Base-by-base conservation (phyloP, 306 rosid species). In the Cicer pinnatifidum region DNA sequence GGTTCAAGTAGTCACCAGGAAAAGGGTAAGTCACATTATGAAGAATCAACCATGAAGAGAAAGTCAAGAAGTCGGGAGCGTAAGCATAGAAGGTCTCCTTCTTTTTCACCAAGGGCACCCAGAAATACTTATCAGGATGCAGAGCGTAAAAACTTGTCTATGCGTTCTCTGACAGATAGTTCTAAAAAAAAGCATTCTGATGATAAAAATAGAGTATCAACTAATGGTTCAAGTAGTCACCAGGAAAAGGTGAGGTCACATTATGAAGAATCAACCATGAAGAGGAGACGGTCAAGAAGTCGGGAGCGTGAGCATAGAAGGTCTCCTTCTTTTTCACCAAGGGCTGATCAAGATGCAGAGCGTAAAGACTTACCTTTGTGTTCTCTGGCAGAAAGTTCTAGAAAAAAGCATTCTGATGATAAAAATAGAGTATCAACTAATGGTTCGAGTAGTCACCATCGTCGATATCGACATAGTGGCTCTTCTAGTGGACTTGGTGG, bases 401-500 rank as follows among this genome's bases (percentile, higher is more conserved):
- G 78, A 62, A 85, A 80, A 81, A 80, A 78, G 63, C 79, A 68
- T 77, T 78, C 91, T 38, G 93, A 70, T 61, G 95, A 88, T 71
- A 86, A 77, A 81, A 82, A 69, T 15, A 89, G 80, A 80, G 71
- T 76, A 74, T 77, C 96, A 66, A 82, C 73, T 73, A 94, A 88
- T 84, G 89, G 86, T 77, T 87, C 92, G 63, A 86, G 85, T 79
- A 75, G 86, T 82, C 90, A 87, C 56, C 81, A 88, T 81, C 83
- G 81, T 38, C 85, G 87, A 41, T 85, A 82, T 69, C 86, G 88
- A 19, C 89, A 82, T 54, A 87, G 76, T 76, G 87, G 73, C 51
- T 80, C 84, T 23, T 51, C 84, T 12, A 91, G 91, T 84, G 85
- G 93, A 76, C 97, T 94, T 68, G 99, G 99, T 84, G 99, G 99